Base-by-base conservation (phyloP, 345 rosid genomes). In the Raphanus sativus region DNA sequence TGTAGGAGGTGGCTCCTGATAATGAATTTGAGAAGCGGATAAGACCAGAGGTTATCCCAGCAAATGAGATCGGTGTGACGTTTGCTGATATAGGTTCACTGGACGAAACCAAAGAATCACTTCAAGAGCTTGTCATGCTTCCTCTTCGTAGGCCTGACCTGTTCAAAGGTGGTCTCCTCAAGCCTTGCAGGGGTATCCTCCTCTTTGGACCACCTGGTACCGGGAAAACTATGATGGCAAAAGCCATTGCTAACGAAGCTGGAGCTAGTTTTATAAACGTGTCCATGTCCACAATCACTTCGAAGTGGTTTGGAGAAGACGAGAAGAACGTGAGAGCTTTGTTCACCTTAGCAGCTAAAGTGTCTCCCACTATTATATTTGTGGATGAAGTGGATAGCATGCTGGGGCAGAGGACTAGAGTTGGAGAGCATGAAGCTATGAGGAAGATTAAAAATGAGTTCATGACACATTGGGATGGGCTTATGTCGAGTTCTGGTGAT, bases 131-230 rank as follows among this genome's bases (percentile, higher is more conserved):
- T 33, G 99, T 96, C 73, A 96, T 96, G 98, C 99, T 96, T 67
- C 99, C 99, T 71, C 93, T 96, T 32, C 89, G 96, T 67, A 88
- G 99, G 71, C 99, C 98, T 6, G 98, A 96, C 84, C 89, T 96
- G 50, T 96, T 96, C 91, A 91, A 86, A 58, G 99, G 99, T 8
- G 99, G 99, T 5, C 95, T 96, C 56, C 90, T 96, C 13, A 96
- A 96, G 80, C 99, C 99, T 11, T 96, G 99, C 71, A 87, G 96
- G 82, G 99, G 99, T 63, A 96, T 96, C 72, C 73, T 96, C 80
- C 97, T 96, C 59, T 93, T 96, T 67, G 99, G 99, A 26, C 99
- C 99, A 70, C 99, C 99, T 21, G 99, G 99, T 81, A 96, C 98
- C 1, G 99, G 99, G 9, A 96, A 96, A 83, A 96, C 98, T 71